Base-by-base conservation (phyloP, 805 yeast genomes). In the Wickerhamiella shivajii region DNA sequence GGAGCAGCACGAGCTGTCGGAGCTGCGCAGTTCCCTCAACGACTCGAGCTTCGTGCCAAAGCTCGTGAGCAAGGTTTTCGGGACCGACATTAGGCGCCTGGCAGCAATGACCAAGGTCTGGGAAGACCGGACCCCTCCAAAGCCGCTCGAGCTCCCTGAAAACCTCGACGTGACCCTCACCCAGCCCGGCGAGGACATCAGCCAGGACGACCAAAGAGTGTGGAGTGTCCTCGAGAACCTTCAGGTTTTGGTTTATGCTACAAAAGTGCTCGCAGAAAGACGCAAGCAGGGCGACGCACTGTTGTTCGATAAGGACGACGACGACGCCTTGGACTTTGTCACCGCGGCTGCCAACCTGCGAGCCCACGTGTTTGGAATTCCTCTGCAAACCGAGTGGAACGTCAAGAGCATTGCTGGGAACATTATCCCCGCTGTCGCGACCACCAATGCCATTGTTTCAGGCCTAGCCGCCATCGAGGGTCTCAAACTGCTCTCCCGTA, bases 361-460 rank as follows among this genome's bases (percentile, higher is more conserved):
- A 50, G 95, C 97, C 0, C 76, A 56, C 53, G 76, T 84, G 45
- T 90, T 79, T 53, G 95, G 94, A 1, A 63, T 90, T 49, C 77
- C 77, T 50, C 93, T 79, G 29, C 78, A 74, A 36, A 58, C 61
- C 26, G 70, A 69, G 28, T 90, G 92, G 50, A 93, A 83, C 39
- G 70, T 79, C 40, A 90, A 90, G 52, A 92, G 60, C 37, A 84
- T 87, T 42, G 98, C 98, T 0, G 99, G 99, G 5, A 90, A 87
- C 54, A 90, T 90, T 46, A 90, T 90, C 25, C 98, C 99, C 0
- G 98, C 98, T 0, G 85, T 92, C 45, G 97, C 98, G 5, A 90
- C 98, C 2, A 87, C 96, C 3, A 90, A 90, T 53, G 97, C 98
- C 1, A 76, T 90, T 10, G 75, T 90, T 45, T 84, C 95, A 0